Percentiles rank a stretch among this genome's conserved stretches.
Conservation (phyloP, 208 protist genomes). For the Trypanosoma mega region DNA sequence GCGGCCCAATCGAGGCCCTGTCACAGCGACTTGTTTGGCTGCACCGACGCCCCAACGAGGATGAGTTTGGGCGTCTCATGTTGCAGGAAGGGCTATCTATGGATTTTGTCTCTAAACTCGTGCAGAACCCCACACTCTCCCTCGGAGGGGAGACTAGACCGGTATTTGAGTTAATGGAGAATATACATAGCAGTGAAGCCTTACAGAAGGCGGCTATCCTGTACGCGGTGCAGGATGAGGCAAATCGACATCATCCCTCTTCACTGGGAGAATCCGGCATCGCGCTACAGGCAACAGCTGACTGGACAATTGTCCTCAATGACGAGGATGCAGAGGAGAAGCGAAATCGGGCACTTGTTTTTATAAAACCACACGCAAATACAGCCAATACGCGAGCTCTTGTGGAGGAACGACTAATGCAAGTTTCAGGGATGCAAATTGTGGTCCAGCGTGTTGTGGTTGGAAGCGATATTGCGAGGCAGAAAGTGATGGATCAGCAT, state of each 20-base stretch:
- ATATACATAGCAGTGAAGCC: conserved; percentile 34
- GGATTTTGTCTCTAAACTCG: conserved; percentile 37
- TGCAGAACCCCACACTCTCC: conserved; percentile 37
- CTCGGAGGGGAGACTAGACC: conserved; percentile 19
- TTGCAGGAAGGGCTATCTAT: conserved; percentile 35
- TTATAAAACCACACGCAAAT: conserved; percentile 77
- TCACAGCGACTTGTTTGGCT: conserved; percentile 72
- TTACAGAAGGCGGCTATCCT: conserved; percentile 27
- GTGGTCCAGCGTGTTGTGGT: conserved; percentile 41
- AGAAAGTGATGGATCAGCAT: conserved; percentile 71
- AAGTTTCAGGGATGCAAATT: conserved; percentile 32
- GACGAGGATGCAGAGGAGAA: conserved; percentile 27
- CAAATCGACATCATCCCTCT: not conserved
- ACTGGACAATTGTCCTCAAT: conserved; percentile 33
- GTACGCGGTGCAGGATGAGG: conserved; percentile 24
- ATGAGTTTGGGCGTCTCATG: conserved; percentile 52
- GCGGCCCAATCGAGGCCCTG: conserved; percentile 72
- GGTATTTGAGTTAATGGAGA: conserved; percentile 48
- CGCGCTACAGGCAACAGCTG: conserved; percentile 11
- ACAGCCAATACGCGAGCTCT: conserved; percentile 29
- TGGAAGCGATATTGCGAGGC: conserved; percentile 32
- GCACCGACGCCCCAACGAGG: conserved; percentile 37
- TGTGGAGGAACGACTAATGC: conserved; percentile 33
- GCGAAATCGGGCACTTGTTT: conserved; percentile 57
- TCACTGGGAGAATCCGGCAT: not conserved